Conservation (phyloP, 108 stramenopile species). For the Skeletonema marinoi region DNA sequence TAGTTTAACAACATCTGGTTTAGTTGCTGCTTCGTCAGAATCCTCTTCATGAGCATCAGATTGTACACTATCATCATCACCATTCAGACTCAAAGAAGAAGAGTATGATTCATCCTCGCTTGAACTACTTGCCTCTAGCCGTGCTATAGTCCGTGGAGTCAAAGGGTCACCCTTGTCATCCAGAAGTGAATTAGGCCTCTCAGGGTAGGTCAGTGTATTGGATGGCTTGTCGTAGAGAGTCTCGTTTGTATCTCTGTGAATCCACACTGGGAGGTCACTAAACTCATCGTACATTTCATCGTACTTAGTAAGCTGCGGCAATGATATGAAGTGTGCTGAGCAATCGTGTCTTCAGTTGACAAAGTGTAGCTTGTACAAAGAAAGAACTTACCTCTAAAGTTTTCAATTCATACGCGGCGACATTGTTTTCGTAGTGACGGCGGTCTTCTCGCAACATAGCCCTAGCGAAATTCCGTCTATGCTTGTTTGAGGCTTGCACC, state of each 20-base stretch:
- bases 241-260: conserved; percentile 25
- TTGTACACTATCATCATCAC: background rate
- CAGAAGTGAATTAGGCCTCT: conserved; percentile 26
- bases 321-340: background rate
- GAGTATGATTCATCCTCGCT: conserved; percentile 22
- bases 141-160: conserved; percentile 20
- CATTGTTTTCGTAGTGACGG: conserved; percentile 29
- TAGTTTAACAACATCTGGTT: background rate
- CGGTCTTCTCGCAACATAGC: conserved; percentile 18
- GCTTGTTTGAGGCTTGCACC: conserved; percentile 11
- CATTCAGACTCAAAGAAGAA: background rate
- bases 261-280: conserved; percentile 42
- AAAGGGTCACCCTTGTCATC: conserved; percentile 25
- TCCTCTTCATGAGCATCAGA: background rate
- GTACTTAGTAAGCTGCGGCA: conserved; percentile 23
- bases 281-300: conserved; percentile 47
- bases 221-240: conserved; percentile 32
- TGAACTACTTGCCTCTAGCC: conserved; percentile 27
- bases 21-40: background rate
- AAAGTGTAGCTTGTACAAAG: background rate
- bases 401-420: conserved; percentile 32
- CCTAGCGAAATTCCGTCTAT: conserved; percentile 13
- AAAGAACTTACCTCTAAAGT: conserved; percentile 17
- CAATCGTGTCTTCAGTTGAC: background rate
- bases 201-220: background rate